phyloP scores from a whole-genome alignment of 371 early-diverging fungal genomes.

The Coemansia sp. region DNA sequence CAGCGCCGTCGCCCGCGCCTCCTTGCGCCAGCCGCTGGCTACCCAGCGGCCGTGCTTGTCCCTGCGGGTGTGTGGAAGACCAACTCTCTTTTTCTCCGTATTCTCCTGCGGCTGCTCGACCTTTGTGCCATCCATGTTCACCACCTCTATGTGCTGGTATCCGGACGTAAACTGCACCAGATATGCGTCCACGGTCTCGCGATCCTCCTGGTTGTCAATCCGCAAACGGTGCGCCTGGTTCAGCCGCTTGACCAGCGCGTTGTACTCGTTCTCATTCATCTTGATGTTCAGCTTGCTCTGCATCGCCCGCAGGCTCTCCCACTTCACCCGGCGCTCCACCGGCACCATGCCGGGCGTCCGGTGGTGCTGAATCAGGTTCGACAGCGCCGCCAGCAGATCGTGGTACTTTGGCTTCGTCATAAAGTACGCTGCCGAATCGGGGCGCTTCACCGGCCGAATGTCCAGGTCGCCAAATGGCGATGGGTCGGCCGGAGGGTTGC shows the following conservation, averaged over 20 bases:
- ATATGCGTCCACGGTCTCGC: slow-evolving; percentile 5
- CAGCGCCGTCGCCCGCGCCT: slow-evolving; percentile 76
- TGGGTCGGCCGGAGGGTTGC: background rate
- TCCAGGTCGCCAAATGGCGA: slow-evolving; percentile 30
- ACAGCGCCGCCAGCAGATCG: slow-evolving; percentile 69
- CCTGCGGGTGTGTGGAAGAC: slow-evolving; percentile 48
- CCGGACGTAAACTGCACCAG: slow-evolving; percentile 59
- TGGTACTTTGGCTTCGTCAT: slow-evolving; percentile 84
- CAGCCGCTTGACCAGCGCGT: slow-evolving; percentile 4
- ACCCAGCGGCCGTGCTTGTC: slow-evolving; percentile 80
- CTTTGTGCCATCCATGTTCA: slow-evolving; percentile 5
- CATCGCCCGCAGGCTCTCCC: slow-evolving; percentile 52
- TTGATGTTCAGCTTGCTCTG: slow-evolving; percentile 20
- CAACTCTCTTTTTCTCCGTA: slow-evolving; percentile 37
- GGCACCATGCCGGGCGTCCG: slow-evolving; percentile 5
- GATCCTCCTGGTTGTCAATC: slow-evolving; percentile 2
- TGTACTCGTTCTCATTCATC: slow-evolving; percentile 20
- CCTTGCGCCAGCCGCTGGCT: slow-evolving; percentile 84
- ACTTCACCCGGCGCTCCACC: slow-evolving; percentile 9
- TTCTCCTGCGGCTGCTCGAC: slow-evolving; percentile 6
- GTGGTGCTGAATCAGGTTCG: slow-evolving; percentile 60
- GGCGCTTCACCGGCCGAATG: slow-evolving; percentile 56
- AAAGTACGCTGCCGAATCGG: slow-evolving; percentile 80
- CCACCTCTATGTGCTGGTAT: slow-evolving; percentile 53
- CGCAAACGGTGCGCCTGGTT: slow-evolving; percentile 8